Percentiles rank a stretch among this genome's conserved stretches.
Evolutionary conservation across 75 land plant genomes (phyloP).

Genomic region (Cryptomeria japonica): DNA sequence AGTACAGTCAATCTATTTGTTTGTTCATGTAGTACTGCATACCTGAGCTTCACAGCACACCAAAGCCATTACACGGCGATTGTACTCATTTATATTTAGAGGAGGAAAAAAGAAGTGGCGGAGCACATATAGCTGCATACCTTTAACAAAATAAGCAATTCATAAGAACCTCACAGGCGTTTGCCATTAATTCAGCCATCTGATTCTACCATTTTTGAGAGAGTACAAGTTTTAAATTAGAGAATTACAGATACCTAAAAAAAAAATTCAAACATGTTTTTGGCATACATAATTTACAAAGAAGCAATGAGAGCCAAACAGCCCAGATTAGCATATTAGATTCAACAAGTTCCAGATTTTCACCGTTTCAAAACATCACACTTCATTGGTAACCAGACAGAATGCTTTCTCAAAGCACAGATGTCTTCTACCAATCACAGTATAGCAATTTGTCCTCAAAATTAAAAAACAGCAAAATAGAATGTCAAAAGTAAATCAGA

Average conservation of each 20-base stretch:
- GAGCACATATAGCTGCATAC: constrained; percentile 92
- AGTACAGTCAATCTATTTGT: not conserved
- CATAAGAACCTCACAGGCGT: not conserved
- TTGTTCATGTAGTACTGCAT: constrained; percentile 6
- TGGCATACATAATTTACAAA: not conserved
- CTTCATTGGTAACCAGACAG: not conserved
- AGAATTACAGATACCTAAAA: not conserved
- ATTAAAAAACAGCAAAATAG: not conserved
- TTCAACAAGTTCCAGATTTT: not conserved
- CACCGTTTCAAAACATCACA: not conserved
- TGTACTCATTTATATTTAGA: constrained; percentile 80
- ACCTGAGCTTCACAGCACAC: constrained; percentile 99
- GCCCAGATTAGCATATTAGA: not conserved
- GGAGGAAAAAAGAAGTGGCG: constrained; percentile 95
- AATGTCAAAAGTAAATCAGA: not conserved
- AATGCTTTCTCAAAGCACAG: not conserved
- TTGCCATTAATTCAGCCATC: no score
- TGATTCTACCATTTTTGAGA: not conserved
- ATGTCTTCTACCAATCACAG: not conserved
- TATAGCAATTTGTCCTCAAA: not conserved
- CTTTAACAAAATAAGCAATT: constrained; percentile 8
- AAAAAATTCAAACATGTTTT: not conserved
- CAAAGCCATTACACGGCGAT: constrained; percentile 80
- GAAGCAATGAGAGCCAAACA: not conserved
- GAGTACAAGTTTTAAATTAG: not conserved